Evolutionary conservation across 2,329 filamentous ascomycete genomes (phyloP).

Genomic region (Venturia carpophila): DNA sequence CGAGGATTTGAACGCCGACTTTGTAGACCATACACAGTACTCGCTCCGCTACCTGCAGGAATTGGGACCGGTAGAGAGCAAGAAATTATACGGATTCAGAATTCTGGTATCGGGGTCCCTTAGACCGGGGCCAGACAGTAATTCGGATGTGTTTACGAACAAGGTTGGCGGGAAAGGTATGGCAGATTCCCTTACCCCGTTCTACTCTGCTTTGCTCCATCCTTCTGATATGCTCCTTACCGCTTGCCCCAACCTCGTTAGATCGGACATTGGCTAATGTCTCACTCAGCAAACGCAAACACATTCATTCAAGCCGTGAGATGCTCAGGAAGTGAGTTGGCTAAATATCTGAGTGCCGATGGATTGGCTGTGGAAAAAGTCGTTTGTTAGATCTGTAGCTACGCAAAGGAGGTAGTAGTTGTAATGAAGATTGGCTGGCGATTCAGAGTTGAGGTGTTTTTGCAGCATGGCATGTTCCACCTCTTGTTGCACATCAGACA

Average conservation of each 20-base stretch:
- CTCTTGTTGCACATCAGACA: no score
- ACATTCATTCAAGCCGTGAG: conserved; percentile 5
- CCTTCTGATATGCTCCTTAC: not conserved
- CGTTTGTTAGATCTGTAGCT: not conserved
- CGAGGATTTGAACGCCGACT: conserved; percentile 2
- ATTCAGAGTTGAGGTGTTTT: no score
- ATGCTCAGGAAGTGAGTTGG: not conserved
- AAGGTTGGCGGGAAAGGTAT: conserved; percentile 4
- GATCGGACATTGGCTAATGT: not conserved
- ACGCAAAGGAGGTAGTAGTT: not conserved
- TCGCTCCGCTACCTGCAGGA: not conserved
- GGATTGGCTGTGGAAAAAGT: not conserved
- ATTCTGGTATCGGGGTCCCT: not conserved
- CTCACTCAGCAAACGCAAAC: not conserved
- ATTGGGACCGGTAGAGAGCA: not conserved
- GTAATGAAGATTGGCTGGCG: not conserved
- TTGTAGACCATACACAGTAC: conserved; percentile 7
- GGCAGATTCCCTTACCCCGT: not conserved
- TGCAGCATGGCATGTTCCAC: no score
- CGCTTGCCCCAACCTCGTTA: not conserved
- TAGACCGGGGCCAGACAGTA: not conserved
- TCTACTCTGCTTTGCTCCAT: not conserved
- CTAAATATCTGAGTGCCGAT: not conserved
- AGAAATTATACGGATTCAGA: not conserved
- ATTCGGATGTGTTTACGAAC: not conserved